Evolutionary conservation across 2,329 filamentous ascomycete species (phyloP).

Genomic region (Sphaerulina vaccinii): DNA sequence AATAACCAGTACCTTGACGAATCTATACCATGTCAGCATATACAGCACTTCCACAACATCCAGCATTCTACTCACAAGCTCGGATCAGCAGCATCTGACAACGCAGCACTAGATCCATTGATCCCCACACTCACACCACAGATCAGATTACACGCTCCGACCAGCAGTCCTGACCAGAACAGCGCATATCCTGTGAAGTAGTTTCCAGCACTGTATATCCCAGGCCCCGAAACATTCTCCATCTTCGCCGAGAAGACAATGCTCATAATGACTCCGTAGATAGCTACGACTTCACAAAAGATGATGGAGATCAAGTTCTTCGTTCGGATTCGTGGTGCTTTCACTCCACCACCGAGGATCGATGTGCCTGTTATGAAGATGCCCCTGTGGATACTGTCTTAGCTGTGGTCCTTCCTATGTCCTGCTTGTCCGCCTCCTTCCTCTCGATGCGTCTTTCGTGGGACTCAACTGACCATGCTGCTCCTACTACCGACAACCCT

Average conservation of each 20-base stretch:
- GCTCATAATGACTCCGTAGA: constrained; percentile 99
- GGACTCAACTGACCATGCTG: constrained; percentile 73
- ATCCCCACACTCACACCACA: constrained; percentile 97
- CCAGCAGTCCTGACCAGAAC: constrained; percentile 93
- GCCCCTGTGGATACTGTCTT: constrained; percentile 62
- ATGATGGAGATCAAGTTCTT: constrained; percentile 99
- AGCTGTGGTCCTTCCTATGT: constrained; percentile 13
- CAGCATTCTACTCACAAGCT: constrained; percentile 64
- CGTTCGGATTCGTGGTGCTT: constrained; percentile 93
- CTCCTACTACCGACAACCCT: constrained; percentile 91
- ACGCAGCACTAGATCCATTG: constrained; percentile 92
- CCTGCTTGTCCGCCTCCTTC: constrained; percentile 2
- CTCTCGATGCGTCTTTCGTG: not conserved
- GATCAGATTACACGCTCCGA: constrained; percentile 92
- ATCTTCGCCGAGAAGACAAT: constrained; percentile 96
- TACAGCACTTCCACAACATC: not conserved
- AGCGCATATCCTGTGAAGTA: constrained; percentile 94
- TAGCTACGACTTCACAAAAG: constrained; percentile 99
- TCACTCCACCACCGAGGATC: constrained; percentile 94
- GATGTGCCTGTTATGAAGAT: constrained; percentile 98
- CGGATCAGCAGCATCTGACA: constrained; percentile 92
- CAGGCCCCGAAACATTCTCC: constrained; percentile 61
- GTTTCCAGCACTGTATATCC: constrained; percentile 70
- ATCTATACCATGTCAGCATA: constrained; percentile 54
- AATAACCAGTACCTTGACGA: constrained; percentile 98